Evolutionary conservation across 1,284 basidiomycete genomes (phyloP), one percentile per base, ranked within the genome.

Genomic region (Pseudozyma hubeiensis): DNA sequence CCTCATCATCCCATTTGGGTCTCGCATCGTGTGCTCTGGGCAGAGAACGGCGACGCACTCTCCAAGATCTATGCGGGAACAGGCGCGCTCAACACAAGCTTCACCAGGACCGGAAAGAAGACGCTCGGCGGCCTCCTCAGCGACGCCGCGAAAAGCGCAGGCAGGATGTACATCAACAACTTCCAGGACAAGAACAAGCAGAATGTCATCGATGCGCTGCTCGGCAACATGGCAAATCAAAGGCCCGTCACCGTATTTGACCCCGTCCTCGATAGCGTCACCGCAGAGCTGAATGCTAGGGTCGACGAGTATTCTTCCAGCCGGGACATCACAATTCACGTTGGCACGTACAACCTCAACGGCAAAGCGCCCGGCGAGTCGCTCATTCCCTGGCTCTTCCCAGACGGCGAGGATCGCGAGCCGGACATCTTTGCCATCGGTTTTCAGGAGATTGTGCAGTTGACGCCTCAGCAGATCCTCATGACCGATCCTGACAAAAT

Each of bases 151-250:
- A 99, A 99, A 85, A 96, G 93, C 79, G 81, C 80, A 4, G 79
- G 76, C 13, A 62, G 82, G 62, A 94, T 96, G 58, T 98, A 98
- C 81, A 97, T 98, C 84, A 97, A 96, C 84, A 98, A 98, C 83
- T 98, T 99, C 84, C 93, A 96, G 77, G 97, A 99, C 85, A 93
- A 93, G 84, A 90, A 89, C 46, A 99, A 99, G 84, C 97, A 99
- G 81, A 86, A 89, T 17, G 93, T 95, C 0, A 98, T 99, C 69
- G 97, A 99, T 81, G 91, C 94, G 88, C 91, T 99, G 75, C 87
- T 99, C 72, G 96, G 96, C 7, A 94, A 97, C 83, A 88, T 98
- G 85, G 93, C 89, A 65, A 91, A 90, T 50, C 95, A 98, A 85
- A 87, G 87, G 64, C 91, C 91, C 70, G 94, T 99, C 10, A 90